Conservation (phyloP, 371 early-diverging fungal genomes). For the Mortierella sp. region DNA sequence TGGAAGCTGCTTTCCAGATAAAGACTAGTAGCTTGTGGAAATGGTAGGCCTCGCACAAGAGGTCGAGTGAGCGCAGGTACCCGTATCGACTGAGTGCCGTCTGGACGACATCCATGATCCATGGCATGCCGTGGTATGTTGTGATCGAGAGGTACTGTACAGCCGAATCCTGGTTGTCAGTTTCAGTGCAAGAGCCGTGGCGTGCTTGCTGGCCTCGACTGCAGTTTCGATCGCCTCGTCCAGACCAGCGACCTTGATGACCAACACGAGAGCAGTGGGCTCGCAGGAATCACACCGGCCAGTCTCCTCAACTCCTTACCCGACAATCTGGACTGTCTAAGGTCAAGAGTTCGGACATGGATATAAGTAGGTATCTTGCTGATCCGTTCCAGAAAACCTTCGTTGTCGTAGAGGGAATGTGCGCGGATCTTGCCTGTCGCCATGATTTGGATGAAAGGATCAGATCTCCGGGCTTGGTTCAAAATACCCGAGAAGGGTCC, state of each 20-base stretch:
- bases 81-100: background rate
- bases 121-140: background rate
- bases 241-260: background rate
- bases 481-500: slow-evolving; percentile 9
- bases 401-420: background rate
- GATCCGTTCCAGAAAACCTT: slow-evolving; percentile 16
- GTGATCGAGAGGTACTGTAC: background rate
- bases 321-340: background rate
- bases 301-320: background rate
- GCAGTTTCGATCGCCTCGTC: background rate
- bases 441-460: slow-evolving; percentile 21
- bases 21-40: background rate
- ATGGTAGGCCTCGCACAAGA: background rate
- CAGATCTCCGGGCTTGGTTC: slow-evolving; percentile 14
- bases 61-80: background rate
- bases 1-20: background rate
- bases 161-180: background rate
- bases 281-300: background rate
- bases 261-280: background rate
- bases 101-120: background rate
- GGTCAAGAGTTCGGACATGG: background rate
- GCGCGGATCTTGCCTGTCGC: slow-evolving; percentile 8
- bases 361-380: background rate
- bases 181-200: background rate
- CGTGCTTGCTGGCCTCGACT: background rate